Conservation (phyloP, 2,329 filamentous ascomycete genomes). For the Beauveria sp. region DNA sequence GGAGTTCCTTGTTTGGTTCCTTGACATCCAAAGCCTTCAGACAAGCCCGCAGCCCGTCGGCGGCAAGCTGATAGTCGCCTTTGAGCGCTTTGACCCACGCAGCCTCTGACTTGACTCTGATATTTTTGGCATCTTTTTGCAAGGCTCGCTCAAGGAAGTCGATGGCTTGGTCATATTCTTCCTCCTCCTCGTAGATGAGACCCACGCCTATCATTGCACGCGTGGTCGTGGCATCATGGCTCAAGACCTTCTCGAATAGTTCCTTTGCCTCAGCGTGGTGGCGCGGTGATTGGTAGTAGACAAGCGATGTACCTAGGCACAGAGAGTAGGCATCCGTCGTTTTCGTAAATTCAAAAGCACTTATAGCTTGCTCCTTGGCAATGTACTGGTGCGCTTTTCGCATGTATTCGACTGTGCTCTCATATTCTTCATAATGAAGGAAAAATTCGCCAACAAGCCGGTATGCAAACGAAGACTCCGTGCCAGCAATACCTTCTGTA, state of each 20-base stretch:
- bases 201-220: conserved; percentile 82
- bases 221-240: conserved; percentile 68
- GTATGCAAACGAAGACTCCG: conserved; percentile 72
- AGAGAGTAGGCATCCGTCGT: conserved; percentile 68
- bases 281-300: conserved; percentile 83
- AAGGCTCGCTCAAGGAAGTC: conserved; percentile 73
- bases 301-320: conserved; percentile 76
- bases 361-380: conserved; percentile 52
- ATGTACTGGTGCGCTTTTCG: conserved; percentile 63
- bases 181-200: conserved; percentile 85
- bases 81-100: conserved; percentile 87
- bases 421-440: conserved; percentile 75
- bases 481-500: conserved; percentile 60
- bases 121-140: conserved; percentile 62
- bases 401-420: conserved; percentile 71
- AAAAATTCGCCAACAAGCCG: conserved; percentile 80
- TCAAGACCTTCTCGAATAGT: conserved; percentile 78
- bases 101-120: conserved; percentile 75
- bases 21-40: conserved; percentile 57
- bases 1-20: conserved; percentile 57
- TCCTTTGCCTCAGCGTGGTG: conserved; percentile 81
- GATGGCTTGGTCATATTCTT: conserved; percentile 76
- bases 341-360: conserved; percentile 61
- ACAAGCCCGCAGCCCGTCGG: conserved; percentile 62
- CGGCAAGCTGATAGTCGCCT: conserved; percentile 63